These are phyloP conservation scores for Histomonas meleagridis DNA, from an alignment of 208 protist genomes.

Conservation along the genomic window DNA sequence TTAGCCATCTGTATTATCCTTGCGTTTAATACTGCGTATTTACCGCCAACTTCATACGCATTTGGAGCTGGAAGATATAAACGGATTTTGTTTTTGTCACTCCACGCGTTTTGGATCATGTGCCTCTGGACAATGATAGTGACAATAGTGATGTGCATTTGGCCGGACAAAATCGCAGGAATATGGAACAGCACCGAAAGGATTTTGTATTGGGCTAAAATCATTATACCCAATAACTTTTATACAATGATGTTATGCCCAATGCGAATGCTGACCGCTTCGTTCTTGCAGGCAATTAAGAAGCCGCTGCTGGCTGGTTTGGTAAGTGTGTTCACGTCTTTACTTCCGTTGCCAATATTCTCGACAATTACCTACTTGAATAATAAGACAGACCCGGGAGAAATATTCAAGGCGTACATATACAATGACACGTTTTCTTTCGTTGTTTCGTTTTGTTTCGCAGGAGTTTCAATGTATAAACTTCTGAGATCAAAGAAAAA, in stretches of 20 bases:
- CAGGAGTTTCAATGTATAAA: too few species aligned
- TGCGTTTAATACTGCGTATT: background rate
- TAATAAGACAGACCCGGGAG: too few species aligned
- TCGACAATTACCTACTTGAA: too few species aligned
- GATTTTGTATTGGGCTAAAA: background rate
- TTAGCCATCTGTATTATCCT: background rate
- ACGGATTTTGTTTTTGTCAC: background rate
- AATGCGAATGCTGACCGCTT: background rate
- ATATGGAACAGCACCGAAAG: background rate
- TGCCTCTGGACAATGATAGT: background rate
- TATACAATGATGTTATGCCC: background rate
- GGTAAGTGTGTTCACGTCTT: too few species aligned
- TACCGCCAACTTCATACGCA: slow-evolving; percentile 2
- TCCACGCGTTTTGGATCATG: background rate
- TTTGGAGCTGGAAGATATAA: background rate
- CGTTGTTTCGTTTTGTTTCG: too few species aligned
- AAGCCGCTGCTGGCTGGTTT: too few species aligned
- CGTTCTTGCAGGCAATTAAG: background rate
- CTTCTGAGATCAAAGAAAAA: too few species aligned
- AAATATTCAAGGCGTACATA: too few species aligned
- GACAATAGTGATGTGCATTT: background rate
- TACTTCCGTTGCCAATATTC: too few species aligned
- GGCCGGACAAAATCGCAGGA: background rate
- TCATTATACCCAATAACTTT: background rate
- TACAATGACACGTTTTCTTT: too few species aligned